phyloP scores from a whole-genome alignment of 495 filamentous ascomycete genomes.

The Aspergillus panamensis region DNA sequence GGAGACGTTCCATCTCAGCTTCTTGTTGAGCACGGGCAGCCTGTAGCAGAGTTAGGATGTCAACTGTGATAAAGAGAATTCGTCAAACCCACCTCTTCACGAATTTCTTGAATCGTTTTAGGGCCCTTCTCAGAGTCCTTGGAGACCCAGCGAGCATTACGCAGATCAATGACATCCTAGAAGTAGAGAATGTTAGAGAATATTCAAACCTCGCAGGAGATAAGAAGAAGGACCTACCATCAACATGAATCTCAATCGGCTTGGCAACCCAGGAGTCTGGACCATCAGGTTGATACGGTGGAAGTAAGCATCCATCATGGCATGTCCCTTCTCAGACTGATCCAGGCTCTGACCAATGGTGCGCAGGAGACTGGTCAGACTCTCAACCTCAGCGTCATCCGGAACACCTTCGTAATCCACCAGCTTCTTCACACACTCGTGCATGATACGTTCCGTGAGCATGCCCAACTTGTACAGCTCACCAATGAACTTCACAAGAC shows the following conservation, averaged over 20 bases:
- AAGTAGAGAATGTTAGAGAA: conserved; percentile 2
- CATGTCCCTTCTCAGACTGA: conserved; percentile 69
- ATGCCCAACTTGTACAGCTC: conserved; percentile 98
- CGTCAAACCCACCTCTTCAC: conserved; percentile 62
- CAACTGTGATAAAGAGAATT: not conserved
- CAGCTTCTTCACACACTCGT: conserved; percentile 95
- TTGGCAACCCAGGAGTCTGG: conserved; percentile 71
- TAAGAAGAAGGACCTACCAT: conserved; percentile 52
- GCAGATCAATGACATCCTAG: conserved; percentile 81
- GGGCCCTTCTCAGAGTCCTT: conserved; percentile 89
- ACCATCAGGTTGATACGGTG: conserved; percentile 76
- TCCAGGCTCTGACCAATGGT: conserved; percentile 89
- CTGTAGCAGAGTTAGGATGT: conserved; percentile 36
- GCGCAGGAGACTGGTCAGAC: conserved; percentile 82
- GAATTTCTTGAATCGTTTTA: conserved; percentile 91
- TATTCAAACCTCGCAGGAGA: not conserved
- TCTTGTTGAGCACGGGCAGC: conserved; percentile 66
- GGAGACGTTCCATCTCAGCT: conserved; percentile 52
- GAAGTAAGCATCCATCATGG: conserved; percentile 94
- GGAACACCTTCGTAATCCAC: conserved; percentile 92
- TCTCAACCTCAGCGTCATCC: conserved; percentile 95
- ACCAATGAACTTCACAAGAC: conserved; percentile 98
- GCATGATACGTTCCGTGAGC: conserved; percentile 99
- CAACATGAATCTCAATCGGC: conserved; percentile 90
- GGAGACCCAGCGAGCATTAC: conserved; percentile 67